These are phyloP conservation scores for Sistotremastrum niveocremeum DNA, from an alignment of 768 basidiomycete species.

Conservation along the genomic window DNA sequence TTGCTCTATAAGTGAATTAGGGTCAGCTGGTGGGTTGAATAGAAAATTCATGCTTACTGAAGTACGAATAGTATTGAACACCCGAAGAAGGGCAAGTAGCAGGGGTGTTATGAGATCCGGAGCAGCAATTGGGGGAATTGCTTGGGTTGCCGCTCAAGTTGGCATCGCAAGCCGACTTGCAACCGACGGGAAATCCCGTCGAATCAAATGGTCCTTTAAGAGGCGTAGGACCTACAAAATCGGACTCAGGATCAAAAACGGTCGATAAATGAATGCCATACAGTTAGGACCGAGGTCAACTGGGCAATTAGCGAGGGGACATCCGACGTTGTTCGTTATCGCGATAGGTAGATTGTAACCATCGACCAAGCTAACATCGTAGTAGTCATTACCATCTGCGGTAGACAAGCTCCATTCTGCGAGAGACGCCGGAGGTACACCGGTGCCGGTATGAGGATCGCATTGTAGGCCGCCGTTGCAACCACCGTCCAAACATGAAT, in stretches of 20 bases:
- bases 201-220: conserved; percentile 19
- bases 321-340: conserved; percentile 43
- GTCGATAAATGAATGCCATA: neutral
- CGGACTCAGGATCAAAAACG: too few relatives aligned
- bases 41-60: conserved; percentile 9
- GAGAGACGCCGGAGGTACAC: conserved; percentile 20
- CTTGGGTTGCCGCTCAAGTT: conserved; percentile 15
- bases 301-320: conserved; percentile 31
- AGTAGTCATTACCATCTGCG: conserved; percentile 16
- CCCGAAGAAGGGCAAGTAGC: conserved; percentile 18
- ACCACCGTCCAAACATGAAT: conserved; percentile 49
- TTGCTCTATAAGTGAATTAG: neutral
- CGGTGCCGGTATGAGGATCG: conserved; percentile 34
- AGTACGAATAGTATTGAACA: conserved; percentile 15
- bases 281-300: conserved; percentile 25
- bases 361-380: conserved; percentile 21
- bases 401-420: conserved; percentile 21
- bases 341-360: conserved; percentile 38
- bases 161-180: conserved; percentile 19
- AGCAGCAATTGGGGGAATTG: conserved; percentile 22
- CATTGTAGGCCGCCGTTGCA: conserved; percentile 59
- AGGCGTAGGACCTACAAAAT: conserved; percentile 12
- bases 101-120: conserved; percentile 16
- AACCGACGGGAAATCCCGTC: conserved; percentile 18
- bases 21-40: neutral